Percentiles rank a stretch among this genome's conserved stretches.
phyloP scores from a whole-genome alignment of 345 rosid genomes.

The Heritiera fomes region DNA sequence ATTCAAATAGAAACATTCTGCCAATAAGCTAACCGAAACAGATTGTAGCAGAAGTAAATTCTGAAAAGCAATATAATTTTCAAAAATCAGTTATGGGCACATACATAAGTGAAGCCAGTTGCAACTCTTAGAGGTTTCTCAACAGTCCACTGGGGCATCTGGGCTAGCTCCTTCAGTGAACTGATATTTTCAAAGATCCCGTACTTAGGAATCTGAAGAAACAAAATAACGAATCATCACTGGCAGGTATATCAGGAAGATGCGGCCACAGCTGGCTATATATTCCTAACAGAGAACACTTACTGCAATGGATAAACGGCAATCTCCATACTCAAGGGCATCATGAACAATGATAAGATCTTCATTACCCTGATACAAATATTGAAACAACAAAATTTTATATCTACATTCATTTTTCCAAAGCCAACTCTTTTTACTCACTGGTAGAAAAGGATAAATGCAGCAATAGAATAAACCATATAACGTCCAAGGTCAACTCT shows the following conservation, averaged over 20 bases:
- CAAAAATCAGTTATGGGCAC: constrained; percentile 22
- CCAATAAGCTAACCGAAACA: constrained; percentile 9
- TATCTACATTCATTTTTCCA: background rate
- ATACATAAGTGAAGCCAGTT: constrained; percentile 89
- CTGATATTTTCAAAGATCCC: constrained; percentile 92
- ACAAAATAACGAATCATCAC: constrained; percentile 19
- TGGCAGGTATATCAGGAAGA: constrained; percentile 16
- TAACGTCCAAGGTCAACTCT: background rate
- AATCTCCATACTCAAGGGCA: constrained; percentile 92
- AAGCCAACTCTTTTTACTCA: background rate
- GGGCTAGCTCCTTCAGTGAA: constrained; percentile 73
- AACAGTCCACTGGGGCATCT: constrained; percentile 89
- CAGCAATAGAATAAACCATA: background rate
- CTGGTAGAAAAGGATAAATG: background rate
- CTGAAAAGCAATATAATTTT: constrained; percentile 15
- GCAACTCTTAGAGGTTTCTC: constrained; percentile 89
- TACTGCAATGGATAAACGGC: constrained; percentile 87
- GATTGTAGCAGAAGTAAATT: constrained; percentile 8
- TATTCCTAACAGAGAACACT: constrained; percentile 26
- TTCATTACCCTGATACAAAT: constrained; percentile 63
- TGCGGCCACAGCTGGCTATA: background rate
- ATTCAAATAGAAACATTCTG: constrained; percentile 27
- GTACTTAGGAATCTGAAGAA: constrained; percentile 76
- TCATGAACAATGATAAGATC: constrained; percentile 88
- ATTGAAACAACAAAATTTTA: constrained; percentile 21